Conservation (phyloP, 2,329 filamentous ascomycete genomes). For the Metarhizium album region DNA sequence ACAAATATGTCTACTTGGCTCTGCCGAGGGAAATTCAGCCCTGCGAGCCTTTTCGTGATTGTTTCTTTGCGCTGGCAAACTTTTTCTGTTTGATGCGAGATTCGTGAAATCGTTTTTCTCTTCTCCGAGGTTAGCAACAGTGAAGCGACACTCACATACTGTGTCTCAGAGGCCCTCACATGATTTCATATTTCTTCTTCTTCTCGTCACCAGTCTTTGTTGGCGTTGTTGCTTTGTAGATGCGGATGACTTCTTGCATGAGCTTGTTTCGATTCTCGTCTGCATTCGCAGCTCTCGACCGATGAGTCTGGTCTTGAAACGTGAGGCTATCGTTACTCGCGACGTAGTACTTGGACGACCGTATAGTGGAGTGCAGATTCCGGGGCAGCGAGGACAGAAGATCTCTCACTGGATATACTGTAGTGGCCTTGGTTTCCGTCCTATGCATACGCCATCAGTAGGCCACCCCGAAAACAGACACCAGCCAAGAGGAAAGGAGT, state of each 20-base stretch:
- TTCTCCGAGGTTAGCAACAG: conserved; percentile 14
- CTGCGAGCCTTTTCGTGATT: conserved; percentile 28
- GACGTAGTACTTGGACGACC: conserved; percentile 44
- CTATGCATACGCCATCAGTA: conserved; percentile 32
- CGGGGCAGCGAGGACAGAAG: conserved; percentile 35
- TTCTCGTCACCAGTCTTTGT: conserved; percentile 34
- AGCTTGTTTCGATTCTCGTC: conserved; percentile 43
- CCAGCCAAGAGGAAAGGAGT: conserved; percentile 1
- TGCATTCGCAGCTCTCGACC: conserved; percentile 40
- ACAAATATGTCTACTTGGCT: neutral
- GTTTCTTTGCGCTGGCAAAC: conserved; percentile 38
- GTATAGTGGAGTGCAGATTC: conserved; percentile 34
- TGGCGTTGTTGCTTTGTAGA: conserved; percentile 37
- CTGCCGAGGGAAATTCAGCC: conserved; percentile 10
- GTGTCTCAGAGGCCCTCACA: conserved; percentile 24
- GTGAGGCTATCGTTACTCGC: conserved; percentile 39
- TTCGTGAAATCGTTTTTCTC: conserved; percentile 35
- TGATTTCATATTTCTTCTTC: conserved; percentile 34
- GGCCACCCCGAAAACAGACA: neutral
- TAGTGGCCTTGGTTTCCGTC: conserved; percentile 49
- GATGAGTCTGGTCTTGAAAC: conserved; percentile 43
- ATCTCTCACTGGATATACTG: conserved; percentile 38
- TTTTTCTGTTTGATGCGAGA: conserved; percentile 37
- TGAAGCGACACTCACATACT: neutral
- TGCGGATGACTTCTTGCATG: conserved; percentile 33